Percentiles rank a stretch among this genome's conserved stretches.
phyloP scores from a whole-genome alignment of 306 rosid genomes.

The Inga laurina region DNA sequence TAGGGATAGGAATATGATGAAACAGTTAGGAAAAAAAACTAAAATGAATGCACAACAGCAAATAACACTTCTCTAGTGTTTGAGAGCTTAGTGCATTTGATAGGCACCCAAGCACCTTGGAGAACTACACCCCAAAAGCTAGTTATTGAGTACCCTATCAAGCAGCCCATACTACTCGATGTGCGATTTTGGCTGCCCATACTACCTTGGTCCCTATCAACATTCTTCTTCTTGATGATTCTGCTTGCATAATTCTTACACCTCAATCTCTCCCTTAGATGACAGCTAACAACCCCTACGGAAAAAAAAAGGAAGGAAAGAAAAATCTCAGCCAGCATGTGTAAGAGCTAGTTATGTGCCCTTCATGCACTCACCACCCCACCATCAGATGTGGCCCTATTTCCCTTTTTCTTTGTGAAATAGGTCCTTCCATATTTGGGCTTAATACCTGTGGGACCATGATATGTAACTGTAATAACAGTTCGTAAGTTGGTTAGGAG shows the following conservation, averaged over 20 bases:
- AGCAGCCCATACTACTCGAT: no score
- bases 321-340: not conserved
- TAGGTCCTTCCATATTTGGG: not conserved
- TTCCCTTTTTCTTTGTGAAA: not conserved
- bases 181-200: no score
- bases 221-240: not conserved
- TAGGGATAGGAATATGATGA: not conserved
- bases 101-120: no score
- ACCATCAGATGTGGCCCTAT: no score
- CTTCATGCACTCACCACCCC: no score
- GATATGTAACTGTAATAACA: no score
- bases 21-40: not conserved
- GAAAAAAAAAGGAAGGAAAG: not conserved
- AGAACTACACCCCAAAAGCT: no score
- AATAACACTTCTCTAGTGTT: not conserved
- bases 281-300: not conserved
- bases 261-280: not conserved
- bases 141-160: no score
- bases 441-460: not conserved
- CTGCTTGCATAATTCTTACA: not conserved
- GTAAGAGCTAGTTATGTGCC: no score
- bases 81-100: not conserved
- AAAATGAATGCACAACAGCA: not conserved
- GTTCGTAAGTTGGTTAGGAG: no score
- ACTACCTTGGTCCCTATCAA: no score